Evolutionary conservation across 129 eudicot species (phyloP).

Genomic region (Silybum marianum): DNA sequence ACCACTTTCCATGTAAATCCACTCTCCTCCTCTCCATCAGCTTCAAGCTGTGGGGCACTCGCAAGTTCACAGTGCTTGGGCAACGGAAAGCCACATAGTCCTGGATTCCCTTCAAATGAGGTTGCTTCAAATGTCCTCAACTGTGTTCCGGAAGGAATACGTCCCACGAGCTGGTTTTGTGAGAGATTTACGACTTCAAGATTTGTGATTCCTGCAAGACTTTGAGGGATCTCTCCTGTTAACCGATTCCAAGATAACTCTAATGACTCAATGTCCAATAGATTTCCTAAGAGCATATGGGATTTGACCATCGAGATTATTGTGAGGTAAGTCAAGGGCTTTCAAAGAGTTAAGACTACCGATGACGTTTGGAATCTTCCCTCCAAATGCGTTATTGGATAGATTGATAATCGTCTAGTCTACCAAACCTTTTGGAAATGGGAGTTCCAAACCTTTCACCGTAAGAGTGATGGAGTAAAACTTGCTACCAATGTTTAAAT

Average conservation of each 20-base stretch:
- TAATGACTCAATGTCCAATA: conserved; percentile 36
- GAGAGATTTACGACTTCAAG: conserved; percentile 41
- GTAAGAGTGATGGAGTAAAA: too few relatives aligned
- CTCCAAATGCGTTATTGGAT: too few relatives aligned
- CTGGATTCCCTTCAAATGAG: conserved; percentile 9
- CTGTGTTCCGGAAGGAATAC: conserved; percentile 18
- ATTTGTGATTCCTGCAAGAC: conserved; percentile 18
- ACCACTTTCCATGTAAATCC: conserved; percentile 34
- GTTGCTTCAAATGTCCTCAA: conserved; percentile 3
- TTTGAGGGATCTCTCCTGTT: conserved; percentile 36
- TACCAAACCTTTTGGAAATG: too few relatives aligned
- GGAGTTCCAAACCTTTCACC: too few relatives aligned
- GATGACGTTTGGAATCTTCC: background rate
- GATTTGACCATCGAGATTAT: conserved; percentile 32
- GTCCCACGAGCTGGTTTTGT: conserved; percentile 22
- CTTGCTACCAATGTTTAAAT: too few relatives aligned
- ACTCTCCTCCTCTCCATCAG: background rate
- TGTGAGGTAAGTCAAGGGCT: conserved; percentile 38
- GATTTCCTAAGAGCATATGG: conserved; percentile 34
- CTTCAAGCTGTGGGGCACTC: background rate
- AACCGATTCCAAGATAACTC: conserved; percentile 42
- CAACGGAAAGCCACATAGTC: conserved; percentile 18
- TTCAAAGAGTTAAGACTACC: conserved; percentile 30
- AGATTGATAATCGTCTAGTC: too few relatives aligned
- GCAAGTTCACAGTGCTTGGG: background rate